Conservation (phyloP, 768 basidiomycete species). For the Russula compacta region DNA sequence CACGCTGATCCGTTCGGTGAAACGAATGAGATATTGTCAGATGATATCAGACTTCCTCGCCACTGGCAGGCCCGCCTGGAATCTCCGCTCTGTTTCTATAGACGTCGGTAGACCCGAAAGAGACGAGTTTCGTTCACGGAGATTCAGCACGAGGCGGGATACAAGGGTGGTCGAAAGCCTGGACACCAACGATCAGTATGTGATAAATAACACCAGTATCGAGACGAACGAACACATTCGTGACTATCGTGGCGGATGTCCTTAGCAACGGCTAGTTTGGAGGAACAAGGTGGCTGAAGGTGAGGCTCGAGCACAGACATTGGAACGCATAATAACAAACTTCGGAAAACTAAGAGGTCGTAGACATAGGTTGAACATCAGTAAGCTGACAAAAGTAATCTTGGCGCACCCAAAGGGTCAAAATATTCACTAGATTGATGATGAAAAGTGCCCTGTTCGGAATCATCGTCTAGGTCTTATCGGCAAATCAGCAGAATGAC, state of each 20-base stretch:
- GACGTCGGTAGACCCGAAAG: background rate
- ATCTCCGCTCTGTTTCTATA: background rate
- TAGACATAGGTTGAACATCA: background rate
- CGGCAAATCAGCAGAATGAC: background rate
- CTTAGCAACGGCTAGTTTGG: background rate
- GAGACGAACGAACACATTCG: slow-evolving; percentile 10
- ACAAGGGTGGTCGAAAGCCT: slow-evolving; percentile 7
- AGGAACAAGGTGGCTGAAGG: too few relatives aligned
- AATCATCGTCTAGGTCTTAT: background rate
- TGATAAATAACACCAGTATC: background rate
- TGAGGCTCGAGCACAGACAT: too few relatives aligned
- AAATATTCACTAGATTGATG: slow-evolving; percentile 6
- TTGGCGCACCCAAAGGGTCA: background rate
- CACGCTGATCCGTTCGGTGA: too few relatives aligned
- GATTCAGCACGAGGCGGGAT: slow-evolving; percentile 10
- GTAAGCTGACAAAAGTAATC: background rate
- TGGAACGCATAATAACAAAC: too few relatives aligned
- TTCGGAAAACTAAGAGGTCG: background rate
- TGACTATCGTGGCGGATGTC: background rate
- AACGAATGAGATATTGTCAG: too few relatives aligned
- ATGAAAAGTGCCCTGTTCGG: slow-evolving; percentile 1
- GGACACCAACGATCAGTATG: background rate
- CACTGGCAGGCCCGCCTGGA: background rate
- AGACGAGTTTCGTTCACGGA: background rate
- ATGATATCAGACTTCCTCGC: too few relatives aligned